Evolutionary conservation across 1,139 yeast genomes (phyloP).

Genomic region (Pichia kudriavzevii): DNA sequence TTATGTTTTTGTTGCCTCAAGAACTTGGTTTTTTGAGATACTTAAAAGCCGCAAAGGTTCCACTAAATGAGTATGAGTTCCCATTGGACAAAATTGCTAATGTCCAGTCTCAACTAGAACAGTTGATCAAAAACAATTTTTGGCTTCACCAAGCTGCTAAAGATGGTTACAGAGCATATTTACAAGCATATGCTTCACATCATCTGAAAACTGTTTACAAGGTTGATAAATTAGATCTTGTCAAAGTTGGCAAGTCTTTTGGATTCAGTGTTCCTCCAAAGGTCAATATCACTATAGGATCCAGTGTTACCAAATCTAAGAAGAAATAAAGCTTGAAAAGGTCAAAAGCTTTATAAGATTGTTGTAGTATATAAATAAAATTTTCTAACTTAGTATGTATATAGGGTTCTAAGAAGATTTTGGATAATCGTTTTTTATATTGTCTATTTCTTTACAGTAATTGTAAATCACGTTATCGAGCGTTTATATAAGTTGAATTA

Average conservation of each 20-base stretch:
- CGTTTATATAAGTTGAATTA: too few species aligned
- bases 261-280: constrained; percentile 96
- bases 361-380: too few species aligned
- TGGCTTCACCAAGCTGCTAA: constrained; percentile 94
- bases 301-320: constrained; percentile 51
- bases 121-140: constrained; percentile 83
- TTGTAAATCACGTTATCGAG: too few species aligned
- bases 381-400: too few species aligned
- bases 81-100: constrained; percentile 91
- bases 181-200: constrained; percentile 96
- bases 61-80: constrained; percentile 93
- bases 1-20: constrained; percentile 90
- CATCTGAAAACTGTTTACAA: constrained; percentile 93
- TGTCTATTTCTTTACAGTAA: too few species aligned
- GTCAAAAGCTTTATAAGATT: constrained; percentile 1
- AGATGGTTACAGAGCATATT: constrained; percentile 93
- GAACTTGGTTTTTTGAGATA: constrained; percentile 93
- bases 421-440: too few species aligned
- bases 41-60: constrained; percentile 93
- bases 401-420: too few species aligned
- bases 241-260: constrained; percentile 89
- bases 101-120: constrained; percentile 88
- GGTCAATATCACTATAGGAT: constrained; percentile 92
- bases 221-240: constrained; percentile 87
- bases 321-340: constrained; percentile 6